Base-by-base conservation (phyloP, 176 grass and related monocot species). In the Cenchrus fungigraminus region DNA sequence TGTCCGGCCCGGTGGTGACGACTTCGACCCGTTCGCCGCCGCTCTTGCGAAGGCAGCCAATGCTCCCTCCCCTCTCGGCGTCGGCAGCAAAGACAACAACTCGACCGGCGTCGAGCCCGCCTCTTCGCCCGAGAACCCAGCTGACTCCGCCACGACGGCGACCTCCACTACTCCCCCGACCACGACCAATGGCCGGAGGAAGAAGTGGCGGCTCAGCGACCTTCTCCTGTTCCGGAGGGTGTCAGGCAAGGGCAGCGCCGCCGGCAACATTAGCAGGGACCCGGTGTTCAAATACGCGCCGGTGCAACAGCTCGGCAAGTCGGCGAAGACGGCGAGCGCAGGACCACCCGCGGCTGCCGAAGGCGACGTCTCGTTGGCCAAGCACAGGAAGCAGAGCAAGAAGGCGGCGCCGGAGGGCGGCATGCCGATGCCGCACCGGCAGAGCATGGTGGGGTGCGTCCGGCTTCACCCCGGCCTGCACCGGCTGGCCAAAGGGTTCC, bases 211-310 rank as follows among this genome's bases (percentile, higher is more conserved):
- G 43, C 87, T 99, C 65, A 83, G 82, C 20, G 97, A 99, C 66
- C n/a, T 99, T 71, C 90, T 99, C 52, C 86, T 99, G 43, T 99
- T 99, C 86, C 91, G 93, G 74, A 89, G 88, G 65, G 82, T 65
- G 12, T 86, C 88, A 19, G 84, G 89, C 7, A 92, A 92, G 58
- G 74, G 59, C 22, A 79, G 73, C 32, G 37, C 37, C 42, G 12
- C 15, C 22, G 71, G 79, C n/a, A 86, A 80, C 46, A 58, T 89
- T 9, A 94, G 58, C 81, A 92, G 85, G 68, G 95, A 94, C 25
- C 92, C 91, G 1, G 62, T 87, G 65, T 92, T 91, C 84, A 90
- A 91, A 76, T 88, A 91, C 79, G 81, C 85, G 49, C 75, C 88
- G 11, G 85, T 88, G 34, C 87, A 87, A 4, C 87, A 73, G 0